phyloP scores from a whole-genome alignment of 2,329 filamentous ascomycete species.

The Talaromyces piceae region DNA sequence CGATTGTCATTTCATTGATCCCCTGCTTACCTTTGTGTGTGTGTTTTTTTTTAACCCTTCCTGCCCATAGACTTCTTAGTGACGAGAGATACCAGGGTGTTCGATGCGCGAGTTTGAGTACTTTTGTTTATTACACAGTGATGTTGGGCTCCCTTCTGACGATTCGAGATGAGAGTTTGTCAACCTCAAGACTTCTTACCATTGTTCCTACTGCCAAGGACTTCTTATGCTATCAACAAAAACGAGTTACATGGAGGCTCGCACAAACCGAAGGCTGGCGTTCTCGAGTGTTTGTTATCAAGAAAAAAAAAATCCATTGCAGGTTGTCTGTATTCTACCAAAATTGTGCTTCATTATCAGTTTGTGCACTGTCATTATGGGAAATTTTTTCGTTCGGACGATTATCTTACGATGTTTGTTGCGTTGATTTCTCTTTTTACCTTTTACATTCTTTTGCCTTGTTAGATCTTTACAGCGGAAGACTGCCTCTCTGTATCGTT shows the following conservation, averaged over 20 bases:
- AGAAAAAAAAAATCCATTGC: conserved; percentile 4
- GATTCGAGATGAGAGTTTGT: too few relatives aligned
- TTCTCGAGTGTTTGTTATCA: conserved; percentile 4
- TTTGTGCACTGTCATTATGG: conserved; percentile 2
- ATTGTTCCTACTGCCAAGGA: neutral
- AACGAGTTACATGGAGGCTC: neutral
- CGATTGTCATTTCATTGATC: conserved; percentile 15
- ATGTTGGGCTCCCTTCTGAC: conserved; percentile 8
- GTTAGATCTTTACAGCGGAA: neutral
- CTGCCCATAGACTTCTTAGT: conserved; percentile 28
- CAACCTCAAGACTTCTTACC: neutral
- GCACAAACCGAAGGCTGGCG: conserved; percentile 4
- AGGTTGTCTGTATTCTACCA: conserved; percentile 11
- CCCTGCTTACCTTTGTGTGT: conserved; percentile 25
- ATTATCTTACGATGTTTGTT: neutral
- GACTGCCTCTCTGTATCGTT: neutral
- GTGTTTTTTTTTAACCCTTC: too few relatives aligned
- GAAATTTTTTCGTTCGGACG: neutral
- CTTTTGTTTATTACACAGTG: conserved; percentile 17
- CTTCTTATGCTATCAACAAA: neutral
- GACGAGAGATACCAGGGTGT: conserved; percentile 35
- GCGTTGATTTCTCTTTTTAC: neutral
- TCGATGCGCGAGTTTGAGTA: conserved; percentile 23
- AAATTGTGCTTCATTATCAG: conserved; percentile 1
- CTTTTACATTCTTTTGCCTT: neutral